Base-by-base conservation (phyloP, 495 filamentous ascomycete genomes). In the Choiromyces venosus region DNA sequence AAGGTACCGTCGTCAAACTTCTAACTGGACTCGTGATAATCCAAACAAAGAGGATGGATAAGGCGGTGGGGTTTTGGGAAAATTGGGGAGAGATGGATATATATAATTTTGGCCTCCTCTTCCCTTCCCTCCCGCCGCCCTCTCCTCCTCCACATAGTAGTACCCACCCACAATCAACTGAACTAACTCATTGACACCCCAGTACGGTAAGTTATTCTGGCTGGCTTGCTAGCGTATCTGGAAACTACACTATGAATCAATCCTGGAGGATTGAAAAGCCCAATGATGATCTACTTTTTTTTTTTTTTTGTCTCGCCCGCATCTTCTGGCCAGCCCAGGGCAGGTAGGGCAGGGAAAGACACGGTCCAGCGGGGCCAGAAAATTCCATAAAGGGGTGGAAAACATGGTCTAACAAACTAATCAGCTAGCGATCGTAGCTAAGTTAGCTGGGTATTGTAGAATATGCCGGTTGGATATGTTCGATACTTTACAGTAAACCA, bases 51-150 rank as follows among this genome's bases (percentile, higher is more conserved):
- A 61, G 52, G 25, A 33, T 61, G 52, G 25, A n/a, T n/a, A n/a
- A 65, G 46, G 66, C 72, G 73, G 65, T 68, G 65, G 14, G 56
- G 69, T 35, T 37, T n/a, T 67, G 35, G 64, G 56, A 71, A 12
- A 44, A 64, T 65, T 37, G 10, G 70, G 40, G 46, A 44, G 56
- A 25, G 65, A 18, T 66, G 25, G 75, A 70, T 77, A 77, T 77
- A 77, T 77, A 77, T 77, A 73, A 61, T 46, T 74, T 44, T 76
- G 74, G 64, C 72, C n/a, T n/a, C n/a, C n/a, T n/a, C n/a, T n/a
- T n/a, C n/a, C n/a, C n/a, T n/a, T n/a, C n/a, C n/a, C n/a, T n/a
- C n/a, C n/a, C n/a, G n/a, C n/a, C n/a, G n/a, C n/a, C n/a, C n/a
- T n/a, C n/a, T n/a, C n/a, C n/a, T n/a, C n/a, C n/a, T n/a, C n/a